Conservation (phyloP, 1,139 yeast species). For the Geotrichum siamense region DNA sequence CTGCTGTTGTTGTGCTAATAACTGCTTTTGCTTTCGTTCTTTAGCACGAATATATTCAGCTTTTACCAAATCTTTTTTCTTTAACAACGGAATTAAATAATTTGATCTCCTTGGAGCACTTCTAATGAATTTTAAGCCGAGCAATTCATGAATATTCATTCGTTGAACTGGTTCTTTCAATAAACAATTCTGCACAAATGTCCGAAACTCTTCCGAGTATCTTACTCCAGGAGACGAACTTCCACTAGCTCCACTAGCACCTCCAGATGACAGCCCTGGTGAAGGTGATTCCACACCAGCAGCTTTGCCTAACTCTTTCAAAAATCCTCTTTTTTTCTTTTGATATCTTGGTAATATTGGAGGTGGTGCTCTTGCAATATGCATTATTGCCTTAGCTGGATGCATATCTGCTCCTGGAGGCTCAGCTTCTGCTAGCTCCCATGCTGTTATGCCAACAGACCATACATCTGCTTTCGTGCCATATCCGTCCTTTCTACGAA, state of each 20-base stretch:
- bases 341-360: slow-evolving; percentile 46
- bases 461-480: slow-evolving; percentile 87
- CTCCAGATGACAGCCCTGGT: background rate
- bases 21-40: slow-evolving; percentile 8
- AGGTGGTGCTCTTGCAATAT: slow-evolving; percentile 62
- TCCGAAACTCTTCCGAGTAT: slow-evolving; percentile 48
- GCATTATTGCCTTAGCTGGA: slow-evolving; percentile 67
- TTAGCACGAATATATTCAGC: slow-evolving; percentile 11
- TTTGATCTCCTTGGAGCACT: slow-evolving; percentile 1
- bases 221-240: background rate
- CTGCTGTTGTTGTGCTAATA: slow-evolving; percentile 3
- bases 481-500: slow-evolving; percentile 44
- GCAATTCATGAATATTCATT: slow-evolving; percentile 25
- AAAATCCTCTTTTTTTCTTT: slow-evolving; percentile 4
- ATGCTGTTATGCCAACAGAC: slow-evolving; percentile 84
- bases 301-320: slow-evolving; percentile 2
- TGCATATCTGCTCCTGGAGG: slow-evolving; percentile 55
- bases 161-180: slow-evolving; percentile 50
- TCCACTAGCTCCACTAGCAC: background rate
- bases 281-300: slow-evolving; percentile 2
- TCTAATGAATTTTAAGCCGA: slow-evolving; percentile 15
- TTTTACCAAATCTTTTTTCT: slow-evolving; percentile 10
- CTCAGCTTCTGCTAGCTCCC: slow-evolving; percentile 86
- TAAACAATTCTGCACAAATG: slow-evolving; percentile 54
- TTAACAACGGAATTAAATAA: slow-evolving; percentile 2